These are phyloP conservation scores for Sanghuangporus weigelae DNA, from an alignment of 1,284 basidiomycete genomes.

Conservation along the genomic window DNA sequence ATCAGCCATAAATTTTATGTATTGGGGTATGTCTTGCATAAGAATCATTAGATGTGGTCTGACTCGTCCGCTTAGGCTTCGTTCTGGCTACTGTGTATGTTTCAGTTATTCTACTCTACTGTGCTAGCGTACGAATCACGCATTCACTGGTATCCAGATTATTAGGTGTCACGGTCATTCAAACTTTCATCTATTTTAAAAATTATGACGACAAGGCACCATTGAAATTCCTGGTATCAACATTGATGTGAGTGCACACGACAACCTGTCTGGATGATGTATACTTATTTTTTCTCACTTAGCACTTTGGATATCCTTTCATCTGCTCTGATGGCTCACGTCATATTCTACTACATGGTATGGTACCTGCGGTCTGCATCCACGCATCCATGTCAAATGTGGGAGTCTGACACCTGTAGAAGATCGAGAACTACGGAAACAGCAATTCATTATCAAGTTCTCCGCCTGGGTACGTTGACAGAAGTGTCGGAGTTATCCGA, in stretches of 20 bases:
- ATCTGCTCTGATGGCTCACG: not conserved
- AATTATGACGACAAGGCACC: not conserved
- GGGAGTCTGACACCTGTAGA: not conserved
- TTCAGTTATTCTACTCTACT: not conserved
- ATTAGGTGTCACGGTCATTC: constrained; percentile 2
- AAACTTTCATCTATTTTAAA: constrained; percentile 7
- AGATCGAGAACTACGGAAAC: constrained; percentile 16
- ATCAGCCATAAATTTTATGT: not conserved
- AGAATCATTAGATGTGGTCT: not conserved
- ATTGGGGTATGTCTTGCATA: not conserved
- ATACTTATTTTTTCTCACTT: not conserved
- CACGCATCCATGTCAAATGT: not conserved
- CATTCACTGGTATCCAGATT: not conserved
- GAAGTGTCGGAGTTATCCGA: not conserved
- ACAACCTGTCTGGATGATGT: not conserved
- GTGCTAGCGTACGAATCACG: not conserved
- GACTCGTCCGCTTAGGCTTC: not conserved
- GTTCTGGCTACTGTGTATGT: not conserved
- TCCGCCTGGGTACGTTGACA: not conserved
- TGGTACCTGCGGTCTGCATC: not conserved
- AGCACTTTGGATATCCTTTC: constrained; percentile 2
- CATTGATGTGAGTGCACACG: not conserved
- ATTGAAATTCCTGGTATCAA: not conserved
- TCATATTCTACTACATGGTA: not conserved
- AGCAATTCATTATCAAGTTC: not conserved